Conservation (phyloP, 495 filamentous ascomycete species). For the Recurvomyces mirabilis region DNA sequence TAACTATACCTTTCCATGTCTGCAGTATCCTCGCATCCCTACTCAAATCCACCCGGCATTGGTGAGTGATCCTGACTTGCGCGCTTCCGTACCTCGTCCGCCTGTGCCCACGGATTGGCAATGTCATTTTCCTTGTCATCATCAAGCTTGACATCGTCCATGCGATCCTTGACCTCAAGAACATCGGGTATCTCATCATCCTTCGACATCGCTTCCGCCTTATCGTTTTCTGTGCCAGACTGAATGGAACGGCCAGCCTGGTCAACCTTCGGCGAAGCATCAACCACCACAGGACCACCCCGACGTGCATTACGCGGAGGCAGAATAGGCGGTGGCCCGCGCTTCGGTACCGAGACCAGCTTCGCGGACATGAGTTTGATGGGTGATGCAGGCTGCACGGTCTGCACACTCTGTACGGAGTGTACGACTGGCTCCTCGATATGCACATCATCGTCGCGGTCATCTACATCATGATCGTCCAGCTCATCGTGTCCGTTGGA, state of each 20-base stretch:
- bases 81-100: slow-evolving; percentile 1
- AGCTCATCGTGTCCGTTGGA: slow-evolving; percentile 1
- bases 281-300: slow-evolving; percentile 18
- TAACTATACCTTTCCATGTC: too few relatives aligned
- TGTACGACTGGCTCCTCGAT: slow-evolving; percentile 15
- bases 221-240: too few relatives aligned
- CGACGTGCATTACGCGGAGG: slow-evolving; percentile 30
- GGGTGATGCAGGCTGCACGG: slow-evolving; percentile 19
- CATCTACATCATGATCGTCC: slow-evolving; percentile 10
- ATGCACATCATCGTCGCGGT: slow-evolving; percentile 16
- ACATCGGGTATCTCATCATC: neutral
- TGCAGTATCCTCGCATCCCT: too few relatives aligned
- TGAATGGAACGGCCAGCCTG: too few relatives aligned
- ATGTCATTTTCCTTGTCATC: neutral
- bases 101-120: slow-evolving; percentile 5
- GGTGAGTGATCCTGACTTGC: neutral
- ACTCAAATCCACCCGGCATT: slow-evolving; percentile 9
- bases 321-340: slow-evolving; percentile 24
- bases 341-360: slow-evolving; percentile 30
- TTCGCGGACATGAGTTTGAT: slow-evolving; percentile 27
- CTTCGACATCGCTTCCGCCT: neutral
- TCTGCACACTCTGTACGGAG: slow-evolving; percentile 7
- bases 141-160: slow-evolving; percentile 8
- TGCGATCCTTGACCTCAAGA: neutral
- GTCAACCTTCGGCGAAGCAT: slow-evolving; percentile 3